Conservation (phyloP, 208 protist species). For the Angomonas deanei region DNA sequence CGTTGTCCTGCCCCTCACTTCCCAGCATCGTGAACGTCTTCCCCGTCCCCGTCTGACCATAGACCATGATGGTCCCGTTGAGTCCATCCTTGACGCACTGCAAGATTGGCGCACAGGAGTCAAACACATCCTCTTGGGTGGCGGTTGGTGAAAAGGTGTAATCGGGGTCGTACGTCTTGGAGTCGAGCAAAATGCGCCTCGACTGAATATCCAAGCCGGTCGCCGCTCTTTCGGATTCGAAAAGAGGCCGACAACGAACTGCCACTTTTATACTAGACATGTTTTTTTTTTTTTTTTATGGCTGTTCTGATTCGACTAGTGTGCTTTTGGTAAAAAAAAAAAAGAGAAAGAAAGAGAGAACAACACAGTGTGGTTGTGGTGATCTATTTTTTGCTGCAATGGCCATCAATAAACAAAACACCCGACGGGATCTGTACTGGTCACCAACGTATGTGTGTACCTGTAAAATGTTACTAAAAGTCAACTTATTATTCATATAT, state of each 20-base stretch:
- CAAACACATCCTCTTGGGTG: constrained; percentile 84
- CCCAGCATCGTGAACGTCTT: constrained; percentile 97
- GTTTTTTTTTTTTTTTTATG: constrained; percentile 16
- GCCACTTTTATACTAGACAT: constrained; percentile 88
- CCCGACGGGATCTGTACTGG: too few species aligned
- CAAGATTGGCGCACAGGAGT: constrained; percentile 77
- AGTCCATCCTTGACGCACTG: constrained; percentile 87
- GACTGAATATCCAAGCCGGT: constrained; percentile 74
- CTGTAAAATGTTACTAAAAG: too few species aligned
- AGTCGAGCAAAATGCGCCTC: constrained; percentile 79
- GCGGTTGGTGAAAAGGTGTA: constrained; percentile 61
- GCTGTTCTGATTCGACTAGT: not conserved
- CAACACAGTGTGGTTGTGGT: not conserved
- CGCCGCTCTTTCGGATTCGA: constrained; percentile 66
- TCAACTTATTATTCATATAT: too few species aligned
- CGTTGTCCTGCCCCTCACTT: constrained; percentile 34
- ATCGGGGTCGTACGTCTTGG: constrained; percentile 89
- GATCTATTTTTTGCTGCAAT: too few species aligned
- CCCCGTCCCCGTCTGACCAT: constrained; percentile 93
- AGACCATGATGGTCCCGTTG: constrained; percentile 92
- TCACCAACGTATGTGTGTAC: too few species aligned
- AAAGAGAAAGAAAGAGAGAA: constrained; percentile 6
- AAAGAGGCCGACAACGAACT: constrained; percentile 76
- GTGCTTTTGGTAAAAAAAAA: not conserved
- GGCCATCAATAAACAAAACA: too few species aligned